Conservation (phyloP, 2,329 filamentous ascomycete species). For the Clonostachys sp. region DNA sequence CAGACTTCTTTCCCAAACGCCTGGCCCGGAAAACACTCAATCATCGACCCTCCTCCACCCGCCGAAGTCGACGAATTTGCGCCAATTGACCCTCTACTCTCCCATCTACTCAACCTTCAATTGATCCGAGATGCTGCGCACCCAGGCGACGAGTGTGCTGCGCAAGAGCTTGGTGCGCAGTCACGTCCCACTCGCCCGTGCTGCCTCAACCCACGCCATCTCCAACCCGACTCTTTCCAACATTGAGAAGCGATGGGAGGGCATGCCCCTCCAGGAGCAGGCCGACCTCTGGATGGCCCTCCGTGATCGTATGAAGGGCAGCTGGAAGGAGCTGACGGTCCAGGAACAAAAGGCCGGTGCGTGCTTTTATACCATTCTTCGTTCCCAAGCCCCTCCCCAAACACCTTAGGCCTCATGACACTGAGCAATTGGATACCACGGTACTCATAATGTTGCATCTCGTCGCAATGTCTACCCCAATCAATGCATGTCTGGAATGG, state of each 20-base stretch:
- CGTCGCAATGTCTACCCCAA: too few species aligned
- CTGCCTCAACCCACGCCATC: slow-evolving; percentile 77
- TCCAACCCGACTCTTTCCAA: slow-evolving; percentile 96
- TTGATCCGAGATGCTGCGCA: slow-evolving; percentile 35
- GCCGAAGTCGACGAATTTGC: background rate
- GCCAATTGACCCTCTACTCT: background rate
- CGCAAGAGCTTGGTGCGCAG: slow-evolving; percentile 41
- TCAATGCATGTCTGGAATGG: too few species aligned
- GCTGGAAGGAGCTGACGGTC: slow-evolving; percentile 91
- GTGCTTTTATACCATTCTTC: slow-evolving; percentile 32
- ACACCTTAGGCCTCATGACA: too few species aligned
- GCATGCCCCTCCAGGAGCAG: slow-evolving; percentile 97
- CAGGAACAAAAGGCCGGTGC: slow-evolving; percentile 99
- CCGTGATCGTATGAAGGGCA: slow-evolving; percentile 96
- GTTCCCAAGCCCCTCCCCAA: too few species aligned
- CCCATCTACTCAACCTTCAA: background rate
- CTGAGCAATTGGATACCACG: too few species aligned
- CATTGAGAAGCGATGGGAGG: slow-evolving; percentile 99
- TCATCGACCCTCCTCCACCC: background rate
- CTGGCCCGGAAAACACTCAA: slow-evolving; percentile 3
- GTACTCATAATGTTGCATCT: too few species aligned
- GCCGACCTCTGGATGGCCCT: slow-evolving; percentile 98
- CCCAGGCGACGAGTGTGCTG: slow-evolving; percentile 46
- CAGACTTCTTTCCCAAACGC: background rate
- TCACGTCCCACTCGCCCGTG: slow-evolving; percentile 35